Conservation (phyloP, 208 protist species). For the Acanthamoeba lugdunensis region DNA sequence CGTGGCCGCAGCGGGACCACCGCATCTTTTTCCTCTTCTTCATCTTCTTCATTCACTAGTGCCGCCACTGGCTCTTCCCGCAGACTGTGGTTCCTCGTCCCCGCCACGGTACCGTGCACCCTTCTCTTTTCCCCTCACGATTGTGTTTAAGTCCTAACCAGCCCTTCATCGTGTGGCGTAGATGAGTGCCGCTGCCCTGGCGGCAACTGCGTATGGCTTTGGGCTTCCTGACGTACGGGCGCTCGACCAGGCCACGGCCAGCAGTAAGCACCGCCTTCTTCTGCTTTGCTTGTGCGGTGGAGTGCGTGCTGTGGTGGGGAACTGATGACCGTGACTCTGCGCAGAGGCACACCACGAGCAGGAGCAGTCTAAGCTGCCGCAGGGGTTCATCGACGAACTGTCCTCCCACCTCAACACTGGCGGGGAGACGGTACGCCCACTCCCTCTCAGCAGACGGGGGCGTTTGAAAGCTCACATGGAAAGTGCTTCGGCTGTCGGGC, state of each 20-base stretch:
- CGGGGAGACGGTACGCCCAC: background rate
- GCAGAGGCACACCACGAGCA: background rate
- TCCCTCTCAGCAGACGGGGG: too few relatives aligned
- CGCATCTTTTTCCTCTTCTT: background rate
- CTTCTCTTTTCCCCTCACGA: too few relatives aligned
- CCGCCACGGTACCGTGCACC: too few relatives aligned
- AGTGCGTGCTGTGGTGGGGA: too few relatives aligned
- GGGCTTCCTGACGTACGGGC: background rate
- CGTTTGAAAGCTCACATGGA: background rate
- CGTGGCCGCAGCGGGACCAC: background rate
- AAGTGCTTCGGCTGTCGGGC: background rate
- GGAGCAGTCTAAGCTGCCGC: background rate
- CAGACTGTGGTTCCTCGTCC: background rate
- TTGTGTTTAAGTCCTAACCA: too few relatives aligned
- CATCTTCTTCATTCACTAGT: background rate
- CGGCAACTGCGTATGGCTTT: background rate
- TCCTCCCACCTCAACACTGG: conserved; percentile 11
- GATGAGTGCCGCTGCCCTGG: background rate
- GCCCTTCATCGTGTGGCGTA: too few relatives aligned
- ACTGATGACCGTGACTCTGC: background rate
- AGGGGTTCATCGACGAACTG: conserved; percentile 34
- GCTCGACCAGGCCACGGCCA: background rate
- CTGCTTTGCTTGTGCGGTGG: background rate
- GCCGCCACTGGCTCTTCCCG: background rate
- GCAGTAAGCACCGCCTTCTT: background rate